Percentiles rank a stretch among this genome's conserved stretches.
Conservation (phyloP, 2,329 filamentous ascomycete genomes). For the Graphiopsis chlorocephala region DNA sequence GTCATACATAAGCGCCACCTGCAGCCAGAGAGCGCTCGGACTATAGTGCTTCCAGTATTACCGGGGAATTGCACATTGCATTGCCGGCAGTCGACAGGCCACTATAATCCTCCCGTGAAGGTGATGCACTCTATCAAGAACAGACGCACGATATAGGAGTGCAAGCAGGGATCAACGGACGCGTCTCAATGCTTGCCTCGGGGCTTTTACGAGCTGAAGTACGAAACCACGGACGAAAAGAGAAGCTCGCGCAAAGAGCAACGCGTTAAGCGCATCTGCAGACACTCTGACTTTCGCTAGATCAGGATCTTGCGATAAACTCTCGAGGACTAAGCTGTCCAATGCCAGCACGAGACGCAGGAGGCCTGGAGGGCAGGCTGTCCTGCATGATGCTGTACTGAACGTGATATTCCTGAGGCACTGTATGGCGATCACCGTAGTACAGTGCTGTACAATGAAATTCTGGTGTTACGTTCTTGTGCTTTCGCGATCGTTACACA, state of each 20-base stretch:
- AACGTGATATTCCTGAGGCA: not conserved
- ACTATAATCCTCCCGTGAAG: not conserved
- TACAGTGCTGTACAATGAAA: not conserved
- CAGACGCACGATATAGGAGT: not conserved
- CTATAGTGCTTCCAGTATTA: not conserved
- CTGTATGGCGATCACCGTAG: not conserved
- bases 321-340: not conserved
- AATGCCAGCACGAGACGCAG: not conserved
- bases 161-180: not conserved
- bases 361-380: not conserved
- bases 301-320: slow-evolving; percentile 1
- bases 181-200: not conserved
- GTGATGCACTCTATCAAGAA: not conserved
- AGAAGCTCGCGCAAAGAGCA: not conserved
- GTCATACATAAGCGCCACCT: not conserved
- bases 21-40: not conserved
- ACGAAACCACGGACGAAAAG: not conserved
- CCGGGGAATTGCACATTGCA: not conserved
- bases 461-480: not conserved
- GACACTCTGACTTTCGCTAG: slow-evolving; percentile 7
- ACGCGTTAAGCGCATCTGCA: not conserved
- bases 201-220: not conserved
- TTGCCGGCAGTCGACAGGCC: not conserved
- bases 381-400: not conserved
- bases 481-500: not conserved